phyloP scores from a whole-genome alignment of 1,284 basidiomycete species.

The Chiua sp. region DNA sequence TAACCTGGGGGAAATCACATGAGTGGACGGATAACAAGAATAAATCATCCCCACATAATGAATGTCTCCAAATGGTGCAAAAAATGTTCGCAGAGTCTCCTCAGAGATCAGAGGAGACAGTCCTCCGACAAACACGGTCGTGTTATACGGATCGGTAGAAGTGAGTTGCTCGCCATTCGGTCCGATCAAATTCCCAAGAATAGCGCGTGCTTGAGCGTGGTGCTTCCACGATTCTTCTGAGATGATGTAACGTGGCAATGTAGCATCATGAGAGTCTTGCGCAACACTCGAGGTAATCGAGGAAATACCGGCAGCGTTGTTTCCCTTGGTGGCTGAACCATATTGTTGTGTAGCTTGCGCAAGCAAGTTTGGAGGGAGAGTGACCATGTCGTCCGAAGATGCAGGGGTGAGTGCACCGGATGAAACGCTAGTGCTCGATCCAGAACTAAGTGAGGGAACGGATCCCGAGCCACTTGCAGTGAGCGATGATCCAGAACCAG shows the following conservation, averaged over 20 bases:
- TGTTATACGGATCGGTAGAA: constrained; percentile 89
- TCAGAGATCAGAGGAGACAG: constrained; percentile 86
- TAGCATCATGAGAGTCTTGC: constrained; percentile 44
- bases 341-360: constrained; percentile 56
- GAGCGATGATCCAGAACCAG: constrained; percentile 61
- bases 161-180: constrained; percentile 85
- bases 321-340: constrained; percentile 40
- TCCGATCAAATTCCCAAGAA: constrained; percentile 79
- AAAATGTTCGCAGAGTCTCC: constrained; percentile 87
- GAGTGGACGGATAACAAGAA: constrained; percentile 13
- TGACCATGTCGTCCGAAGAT: constrained; percentile 56
- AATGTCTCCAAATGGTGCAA: constrained; percentile 89
- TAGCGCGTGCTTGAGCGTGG: constrained; percentile 78
- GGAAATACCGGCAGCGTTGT: constrained; percentile 34
- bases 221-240: constrained; percentile 84
- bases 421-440: constrained; percentile 55
- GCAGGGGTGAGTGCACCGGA: constrained; percentile 46
- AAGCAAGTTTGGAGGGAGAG: constrained; percentile 46
- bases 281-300: constrained; percentile 49
- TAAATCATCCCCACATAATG: constrained; percentile 70
- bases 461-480: constrained; percentile 53
- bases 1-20: constrained; percentile 62
- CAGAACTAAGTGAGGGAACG: constrained; percentile 60
- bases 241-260: constrained; percentile 56
- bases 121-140: constrained; percentile 92